Conservation (phyloP, 2,329 filamentous ascomycete species). For the Arachnomyces sp. region DNA sequence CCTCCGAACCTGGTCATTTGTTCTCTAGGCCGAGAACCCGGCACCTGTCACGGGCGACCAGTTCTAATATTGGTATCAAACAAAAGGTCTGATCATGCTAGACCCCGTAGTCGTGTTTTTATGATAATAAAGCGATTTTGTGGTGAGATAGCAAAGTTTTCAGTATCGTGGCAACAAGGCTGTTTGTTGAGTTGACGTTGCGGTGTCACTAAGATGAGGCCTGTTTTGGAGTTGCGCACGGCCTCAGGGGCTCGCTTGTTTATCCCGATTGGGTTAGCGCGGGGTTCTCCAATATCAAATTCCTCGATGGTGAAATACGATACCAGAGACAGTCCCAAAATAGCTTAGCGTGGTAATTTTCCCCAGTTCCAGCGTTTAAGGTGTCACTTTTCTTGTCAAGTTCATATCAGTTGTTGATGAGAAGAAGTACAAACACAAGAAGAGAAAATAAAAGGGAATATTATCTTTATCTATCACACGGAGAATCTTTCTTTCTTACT, state of each 20-base stretch:
- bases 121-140: constrained; percentile 47
- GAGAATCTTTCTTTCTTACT: no score
- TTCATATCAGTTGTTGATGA: no score
- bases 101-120: constrained; percentile 46
- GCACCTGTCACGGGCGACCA: constrained; percentile 33
- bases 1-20: constrained; percentile 39
- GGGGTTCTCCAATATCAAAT: constrained; percentile 37
- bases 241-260: constrained; percentile 38
- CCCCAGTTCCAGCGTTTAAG: neutral
- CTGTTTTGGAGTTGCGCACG: constrained; percentile 35
- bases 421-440: no score
- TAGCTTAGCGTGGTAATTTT: constrained; percentile 8
- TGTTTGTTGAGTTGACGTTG: constrained; percentile 39
- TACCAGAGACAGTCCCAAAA: neutral
- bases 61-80: constrained; percentile 57
- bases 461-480: no score
- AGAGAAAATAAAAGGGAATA: neutral
- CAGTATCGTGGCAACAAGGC: constrained; percentile 26
- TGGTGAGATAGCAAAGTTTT: constrained; percentile 34
- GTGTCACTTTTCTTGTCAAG: no score
- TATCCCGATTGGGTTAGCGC: constrained; percentile 34
- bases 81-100: constrained; percentile 54
- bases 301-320: constrained; percentile 9
- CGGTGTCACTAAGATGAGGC: constrained; percentile 32
- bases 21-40: constrained; percentile 32